These are phyloP conservation scores for Anisodus acutangulus DNA, from an alignment of 257 asterid species.

Conservation along the genomic window DNA sequence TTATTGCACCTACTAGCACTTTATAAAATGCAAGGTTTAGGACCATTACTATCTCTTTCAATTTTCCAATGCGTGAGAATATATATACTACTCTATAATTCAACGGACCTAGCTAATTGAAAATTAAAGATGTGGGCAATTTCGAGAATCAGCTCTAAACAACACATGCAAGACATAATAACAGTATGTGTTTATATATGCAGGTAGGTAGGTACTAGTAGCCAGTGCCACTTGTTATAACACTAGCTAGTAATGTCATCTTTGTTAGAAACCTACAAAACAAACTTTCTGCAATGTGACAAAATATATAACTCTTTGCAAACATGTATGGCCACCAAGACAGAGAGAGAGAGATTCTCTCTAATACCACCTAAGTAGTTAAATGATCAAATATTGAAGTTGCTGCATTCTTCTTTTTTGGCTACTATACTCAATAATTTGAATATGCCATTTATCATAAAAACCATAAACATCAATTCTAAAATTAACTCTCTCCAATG, in stretches of 20 bases:
- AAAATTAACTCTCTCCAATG: neutral
- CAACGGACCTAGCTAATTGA: neutral
- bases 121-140: neutral
- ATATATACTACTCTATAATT: neutral
- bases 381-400: neutral
- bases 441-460: slow-evolving; percentile 15
- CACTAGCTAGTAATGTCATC: slow-evolving; percentile 9
- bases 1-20: neutral
- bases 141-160: neutral
- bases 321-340: slow-evolving; percentile 17
- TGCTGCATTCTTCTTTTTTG: neutral
- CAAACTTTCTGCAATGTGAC: slow-evolving; percentile 37
- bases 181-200: neutral
- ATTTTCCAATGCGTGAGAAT: neutral
- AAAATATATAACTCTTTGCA: slow-evolving; percentile 1
- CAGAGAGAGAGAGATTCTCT: neutral
- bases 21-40: neutral
- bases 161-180: neutral
- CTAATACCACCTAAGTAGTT: neutral
- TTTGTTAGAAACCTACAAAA: slow-evolving; percentile 31
- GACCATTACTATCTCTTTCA: slow-evolving; percentile 10
- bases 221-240: neutral
- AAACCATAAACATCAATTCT: neutral
- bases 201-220: neutral
- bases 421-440: neutral